Percentiles rank a stretch among this genome's conserved stretches.
Evolutionary conservation across 2,329 filamentous ascomycete genomes (phyloP).

Genomic region (Exophiala oligosperma): DNA sequence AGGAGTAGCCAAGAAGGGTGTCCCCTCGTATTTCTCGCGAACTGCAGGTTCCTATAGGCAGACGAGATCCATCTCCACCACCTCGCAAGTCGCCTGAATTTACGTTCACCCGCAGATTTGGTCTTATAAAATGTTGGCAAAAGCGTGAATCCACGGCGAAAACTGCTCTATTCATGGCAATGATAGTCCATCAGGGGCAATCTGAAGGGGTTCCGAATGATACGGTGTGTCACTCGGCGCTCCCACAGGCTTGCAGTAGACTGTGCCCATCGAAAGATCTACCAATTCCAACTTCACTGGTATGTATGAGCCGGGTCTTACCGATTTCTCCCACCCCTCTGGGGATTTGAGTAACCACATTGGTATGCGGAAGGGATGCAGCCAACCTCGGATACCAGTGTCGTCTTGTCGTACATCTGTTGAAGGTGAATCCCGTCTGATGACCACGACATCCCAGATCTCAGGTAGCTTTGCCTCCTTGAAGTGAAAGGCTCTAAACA

Average conservation of each 20-base stretch:
- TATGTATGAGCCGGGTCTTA: constrained; percentile 13
- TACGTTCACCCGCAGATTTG: no score
- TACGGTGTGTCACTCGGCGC: constrained; percentile 9
- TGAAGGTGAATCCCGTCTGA: neutral
- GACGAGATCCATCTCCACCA: no score
- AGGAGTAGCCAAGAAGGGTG: neutral
- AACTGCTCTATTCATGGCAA: neutral
- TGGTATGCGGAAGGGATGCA: constrained; percentile 18
- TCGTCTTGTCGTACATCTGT: constrained; percentile 5
- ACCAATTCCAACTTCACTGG: constrained; percentile 25
- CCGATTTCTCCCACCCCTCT: constrained; percentile 20
- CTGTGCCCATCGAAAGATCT: constrained; percentile 4
- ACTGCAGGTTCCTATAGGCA: no score
- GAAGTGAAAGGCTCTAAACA: constrained; percentile 60
- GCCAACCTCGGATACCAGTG: constrained; percentile 14
- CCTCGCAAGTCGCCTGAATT: no score
- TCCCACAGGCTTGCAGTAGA: constrained; percentile 14
- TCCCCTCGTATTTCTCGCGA: no score
- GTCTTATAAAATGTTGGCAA: no score
- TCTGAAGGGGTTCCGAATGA: constrained; percentile 9
- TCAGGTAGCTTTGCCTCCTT: constrained; percentile 52
- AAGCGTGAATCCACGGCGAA: neutral
- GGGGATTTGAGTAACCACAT: constrained; percentile 6
- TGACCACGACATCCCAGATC: constrained; percentile 30
- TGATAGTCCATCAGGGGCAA: neutral